phyloP scores from a whole-genome alignment of 1,284 basidiomycete species.

The Apiotrichum brassicae region DNA sequence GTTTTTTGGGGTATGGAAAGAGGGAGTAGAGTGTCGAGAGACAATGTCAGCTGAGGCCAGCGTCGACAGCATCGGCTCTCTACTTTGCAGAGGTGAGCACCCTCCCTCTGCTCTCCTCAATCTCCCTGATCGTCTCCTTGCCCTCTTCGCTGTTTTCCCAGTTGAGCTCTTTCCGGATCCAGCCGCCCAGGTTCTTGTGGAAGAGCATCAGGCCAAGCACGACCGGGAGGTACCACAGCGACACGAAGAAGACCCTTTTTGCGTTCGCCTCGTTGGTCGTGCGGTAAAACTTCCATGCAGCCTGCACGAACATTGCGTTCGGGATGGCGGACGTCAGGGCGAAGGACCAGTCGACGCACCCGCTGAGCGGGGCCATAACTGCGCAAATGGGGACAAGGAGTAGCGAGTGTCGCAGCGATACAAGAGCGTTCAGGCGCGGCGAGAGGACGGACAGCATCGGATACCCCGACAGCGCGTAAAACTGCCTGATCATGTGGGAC shows the following conservation, averaged over 20 bases:
- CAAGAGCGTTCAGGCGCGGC: conserved; percentile 75
- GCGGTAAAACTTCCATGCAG: conserved; percentile 73
- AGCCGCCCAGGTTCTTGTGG: conserved; percentile 76
- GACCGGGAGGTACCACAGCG: conserved; percentile 86
- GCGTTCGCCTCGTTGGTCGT: conserved; percentile 64
- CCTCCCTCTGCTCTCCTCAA: conserved; percentile 10
- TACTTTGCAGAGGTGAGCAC: conserved; percentile 1
- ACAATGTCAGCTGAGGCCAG: too few relatives aligned
- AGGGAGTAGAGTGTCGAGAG: too few relatives aligned
- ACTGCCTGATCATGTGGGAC: conserved; percentile 76
- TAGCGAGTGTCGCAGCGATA: conserved; percentile 75
- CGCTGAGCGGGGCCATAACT: conserved; percentile 73
- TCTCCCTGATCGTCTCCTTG: conserved; percentile 10
- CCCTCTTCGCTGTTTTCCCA: conserved; percentile 19
- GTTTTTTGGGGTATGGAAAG: too few relatives aligned
- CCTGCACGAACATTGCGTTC: conserved; percentile 64
- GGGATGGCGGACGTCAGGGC: conserved; percentile 70
- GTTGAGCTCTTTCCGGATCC: conserved; percentile 45
- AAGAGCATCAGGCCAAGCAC: conserved; percentile 90
- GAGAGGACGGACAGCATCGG: conserved; percentile 82
- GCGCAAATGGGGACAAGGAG: conserved; percentile 75
- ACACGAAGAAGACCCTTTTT: conserved; percentile 69
- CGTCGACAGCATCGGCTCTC: not conserved
- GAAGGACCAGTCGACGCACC: conserved; percentile 81
- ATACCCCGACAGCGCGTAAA: conserved; percentile 91